Base-by-base conservation (phyloP, 2,329 filamentous ascomycete species). In the Colletotrichum agaves region DNA sequence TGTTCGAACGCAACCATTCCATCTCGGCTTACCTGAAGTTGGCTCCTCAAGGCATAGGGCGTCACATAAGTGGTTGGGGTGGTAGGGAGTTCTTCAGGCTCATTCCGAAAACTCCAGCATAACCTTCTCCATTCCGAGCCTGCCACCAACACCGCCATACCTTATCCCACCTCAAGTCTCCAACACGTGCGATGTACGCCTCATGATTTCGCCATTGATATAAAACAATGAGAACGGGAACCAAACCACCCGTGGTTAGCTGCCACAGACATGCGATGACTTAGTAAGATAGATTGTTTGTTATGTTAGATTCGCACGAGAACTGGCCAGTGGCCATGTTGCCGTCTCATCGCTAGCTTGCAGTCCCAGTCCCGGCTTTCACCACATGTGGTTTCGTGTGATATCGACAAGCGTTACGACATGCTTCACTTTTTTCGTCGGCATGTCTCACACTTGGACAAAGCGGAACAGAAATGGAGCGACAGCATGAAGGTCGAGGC, bases 141-240 rank as follows among this genome's bases (percentile, higher is more conserved):
- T 53, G 49, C n/a, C 23, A 23, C 19, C 61, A 1, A 43, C n/a
- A n/a, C n/a, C 33, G 21, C 43, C 35, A 27, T 13, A n/a, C 41
- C 53, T 41, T 43, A 50, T 23, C 57, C 35, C 61, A 43, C 50
- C 33, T 47, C 13, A 43, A 59, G 33, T 50, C 11, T n/a, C 4
- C 12, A 2, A 7, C 5, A 19, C 3, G 4, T 11, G 21, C 43
- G 35, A 27, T 5, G 46, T 27, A 49, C 23, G 12, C 23, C 5
- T 33, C 13, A 21, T 13, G 5, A 50, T 59, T 31, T 21, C 13
- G n/a, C 12, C 7, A 17, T 27, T 13, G 12, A 4, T 3, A 5
- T 8, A 23, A 17, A 17, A 44, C 15, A 21, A 7, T 23, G 33
- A 35, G 61, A 31, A 31, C 53, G 21, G 53, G 35, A 50, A 43